A percentile compares a stretch with the other conserved stretches of the same genome.
These are phyloP conservation scores for Alternaria metachromatica DNA, from an alignment of 2,329 filamentous ascomycete species.

Conservation along the genomic window DNA sequence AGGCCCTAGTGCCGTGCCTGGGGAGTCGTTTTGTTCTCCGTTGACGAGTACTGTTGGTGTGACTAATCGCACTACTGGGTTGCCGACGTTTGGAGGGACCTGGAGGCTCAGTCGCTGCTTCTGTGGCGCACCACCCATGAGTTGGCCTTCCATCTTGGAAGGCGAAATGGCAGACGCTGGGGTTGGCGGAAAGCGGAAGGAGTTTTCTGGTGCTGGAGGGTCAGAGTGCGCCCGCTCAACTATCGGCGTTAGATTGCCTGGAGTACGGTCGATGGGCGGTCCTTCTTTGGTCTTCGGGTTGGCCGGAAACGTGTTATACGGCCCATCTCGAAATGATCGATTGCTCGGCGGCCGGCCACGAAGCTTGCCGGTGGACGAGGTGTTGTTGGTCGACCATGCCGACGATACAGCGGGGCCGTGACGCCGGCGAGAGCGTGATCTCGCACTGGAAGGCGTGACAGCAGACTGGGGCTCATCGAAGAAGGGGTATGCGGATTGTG, in stretches of 20 bases:
- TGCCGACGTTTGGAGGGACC: constrained; percentile 67
- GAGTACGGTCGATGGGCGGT: constrained; percentile 54
- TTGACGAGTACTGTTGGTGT: constrained; percentile 65
- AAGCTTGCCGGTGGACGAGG: constrained; percentile 70
- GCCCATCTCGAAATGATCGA: constrained; percentile 68
- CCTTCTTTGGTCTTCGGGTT: constrained; percentile 60
- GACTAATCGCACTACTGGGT: constrained; percentile 65
- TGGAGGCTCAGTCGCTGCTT: constrained; percentile 66
- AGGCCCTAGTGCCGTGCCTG: constrained; percentile 31
- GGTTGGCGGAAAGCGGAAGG: constrained; percentile 50
- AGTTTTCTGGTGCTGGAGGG: constrained; percentile 44
- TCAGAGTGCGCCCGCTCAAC: constrained; percentile 52
- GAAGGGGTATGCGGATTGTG: constrained; percentile 60
- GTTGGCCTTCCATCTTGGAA: constrained; percentile 28
- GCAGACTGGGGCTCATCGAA: constrained; percentile 74
- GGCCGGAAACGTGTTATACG: constrained; percentile 73
- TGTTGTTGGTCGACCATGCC: constrained; percentile 77
- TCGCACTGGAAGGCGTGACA: constrained; percentile 66
- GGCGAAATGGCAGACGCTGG: constrained; percentile 48
- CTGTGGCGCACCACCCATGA: constrained; percentile 28
- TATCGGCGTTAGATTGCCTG: constrained; percentile 52
- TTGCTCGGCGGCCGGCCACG: constrained; percentile 81
- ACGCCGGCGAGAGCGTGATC: constrained; percentile 64
- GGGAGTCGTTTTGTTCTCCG: constrained; percentile 50
- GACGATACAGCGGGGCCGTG: constrained; percentile 90